Evolutionary conservation across 2,329 filamentous ascomycete species (phyloP).

Genomic region (Sporothrix brasiliensis): DNA sequence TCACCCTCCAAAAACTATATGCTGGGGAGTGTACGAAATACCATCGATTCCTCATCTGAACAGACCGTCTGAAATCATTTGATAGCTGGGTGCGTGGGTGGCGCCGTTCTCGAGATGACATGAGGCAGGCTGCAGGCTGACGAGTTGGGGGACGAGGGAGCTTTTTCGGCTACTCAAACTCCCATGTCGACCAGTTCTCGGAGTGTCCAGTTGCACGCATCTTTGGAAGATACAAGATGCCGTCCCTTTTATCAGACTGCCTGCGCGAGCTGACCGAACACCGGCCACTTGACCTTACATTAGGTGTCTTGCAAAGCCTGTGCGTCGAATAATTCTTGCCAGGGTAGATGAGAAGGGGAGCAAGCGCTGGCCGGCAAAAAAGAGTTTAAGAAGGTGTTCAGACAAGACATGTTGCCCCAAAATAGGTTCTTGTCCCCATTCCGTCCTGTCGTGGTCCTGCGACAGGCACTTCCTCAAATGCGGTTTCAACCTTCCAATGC

Average conservation of each 20-base stretch:
- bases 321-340: constrained; percentile 9
- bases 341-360: background rate
- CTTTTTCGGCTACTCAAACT: constrained; percentile 8
- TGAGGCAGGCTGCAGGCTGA: background rate
- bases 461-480: constrained; percentile 39
- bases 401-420: background rate
- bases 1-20: too few relatives aligned
- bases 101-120: background rate
- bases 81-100: background rate
- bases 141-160: background rate
- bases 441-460: constrained; percentile 36
- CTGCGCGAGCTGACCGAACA: too few relatives aligned
- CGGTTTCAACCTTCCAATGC: constrained; percentile 41
- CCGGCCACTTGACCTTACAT: constrained; percentile 27
- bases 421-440: constrained; percentile 8
- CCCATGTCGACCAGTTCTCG: background rate
- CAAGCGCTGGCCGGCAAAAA: background rate
- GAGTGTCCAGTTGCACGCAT: background rate
- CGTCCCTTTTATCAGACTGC: background rate
- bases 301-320: constrained; percentile 24
- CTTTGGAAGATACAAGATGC: background rate
- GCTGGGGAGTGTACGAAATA: too few relatives aligned
- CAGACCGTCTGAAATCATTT: background rate
- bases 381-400: background rate
- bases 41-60: constrained; percentile 9